A percentile compares a stretch with the other conserved stretches of the same genome.
These are phyloP conservation scores for Hypomontagnella submonticulosa DNA, from an alignment of 495 filamentous ascomycete species.

Conservation along the genomic window DNA sequence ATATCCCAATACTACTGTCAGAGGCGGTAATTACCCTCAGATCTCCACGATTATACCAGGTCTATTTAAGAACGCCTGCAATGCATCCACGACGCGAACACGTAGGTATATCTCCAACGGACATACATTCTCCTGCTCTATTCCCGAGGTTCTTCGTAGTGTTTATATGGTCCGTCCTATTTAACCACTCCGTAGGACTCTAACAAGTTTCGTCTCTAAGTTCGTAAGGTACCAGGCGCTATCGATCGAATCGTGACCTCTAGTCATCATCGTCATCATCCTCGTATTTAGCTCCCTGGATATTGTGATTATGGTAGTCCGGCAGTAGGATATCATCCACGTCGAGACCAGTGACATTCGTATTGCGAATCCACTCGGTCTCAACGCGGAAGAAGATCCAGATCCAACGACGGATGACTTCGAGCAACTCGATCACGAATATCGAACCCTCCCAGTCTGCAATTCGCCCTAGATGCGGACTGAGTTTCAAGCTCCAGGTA, in stretches of 20 bases:
- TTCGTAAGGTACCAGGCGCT: neutral
- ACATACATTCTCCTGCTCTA: slow-evolving; percentile 10
- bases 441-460: slow-evolving; percentile 85
- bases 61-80: slow-evolving; percentile 39
- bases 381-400: slow-evolving; percentile 98
- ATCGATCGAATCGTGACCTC: slow-evolving; percentile 10
- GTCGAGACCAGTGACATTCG: slow-evolving; percentile 47
- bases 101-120: slow-evolving; percentile 11
- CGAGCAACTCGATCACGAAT: slow-evolving; percentile 86
- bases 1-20: slow-evolving; percentile 14
- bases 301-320: slow-evolving; percentile 53
- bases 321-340: slow-evolving; percentile 58
- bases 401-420: slow-evolving; percentile 89
- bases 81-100: slow-evolving; percentile 40
- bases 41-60: slow-evolving; percentile 15
- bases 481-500: slow-evolving; percentile 89
- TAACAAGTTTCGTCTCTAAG: neutral
- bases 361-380: slow-evolving; percentile 80
- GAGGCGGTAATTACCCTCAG: slow-evolving; percentile 3
- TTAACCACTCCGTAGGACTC: neutral
- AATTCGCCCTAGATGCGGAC: slow-evolving; percentile 80
- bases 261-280: slow-evolving; percentile 60
- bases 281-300: slow-evolving; percentile 48
- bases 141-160: neutral
- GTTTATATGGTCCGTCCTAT: slow-evolving; percentile 1